Base-by-base conservation (phyloP, 306 rosid species). In the Oemleria cerasiformis region DNA sequence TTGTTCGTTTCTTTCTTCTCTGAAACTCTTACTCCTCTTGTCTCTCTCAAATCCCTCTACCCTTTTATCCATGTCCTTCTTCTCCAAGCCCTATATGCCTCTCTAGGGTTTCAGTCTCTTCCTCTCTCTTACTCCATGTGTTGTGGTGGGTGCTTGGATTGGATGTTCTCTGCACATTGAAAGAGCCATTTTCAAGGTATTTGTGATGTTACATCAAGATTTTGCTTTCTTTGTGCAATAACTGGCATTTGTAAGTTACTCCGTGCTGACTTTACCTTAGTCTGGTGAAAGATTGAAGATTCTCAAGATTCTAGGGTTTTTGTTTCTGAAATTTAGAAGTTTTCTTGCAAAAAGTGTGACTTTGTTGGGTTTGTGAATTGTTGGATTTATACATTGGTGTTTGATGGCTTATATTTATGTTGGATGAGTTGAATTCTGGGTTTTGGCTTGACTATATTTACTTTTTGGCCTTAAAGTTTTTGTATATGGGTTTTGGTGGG, bases 61-160 rank as follows among this genome's bases (percentile, higher is more conserved):
- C 95, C 84, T 88, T 21, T 90, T 96, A 92, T 92, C 97, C 96
- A 81, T 81, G 89, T 74, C 85, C 77, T 84, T 64, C 48, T 21
- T 85, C 81, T 80, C 44, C 83, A 67, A 62, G 73, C 66, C 73
- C 82, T 77, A 30, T 78, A 74, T 75, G 73, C 49, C 20, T 78
- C 72, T 61, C 72, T 75, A 77, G 78, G 86, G 82, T 78, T 82
- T 65, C 75, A 36, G 34, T 73, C 13, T 8, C 60, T 43, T 6
- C 39, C 79, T 65, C 68, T 77, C 44, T 45, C 30, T 25, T 47
- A 50, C 42, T 69, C 17, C 36, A 4, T n/a, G 57, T 66, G 41
- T 13, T 4, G 36, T 30, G 40, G 39, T 39, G 9, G 10, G 25
- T 74, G 25, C 78, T 63, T 39, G 40, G 43, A 74, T 64, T 67